Evolutionary conservation across 2,329 filamentous ascomycete genomes (phyloP), one percentile per base, ranked within the genome.

Genomic region (Diaporthe vaccinii): DNA sequence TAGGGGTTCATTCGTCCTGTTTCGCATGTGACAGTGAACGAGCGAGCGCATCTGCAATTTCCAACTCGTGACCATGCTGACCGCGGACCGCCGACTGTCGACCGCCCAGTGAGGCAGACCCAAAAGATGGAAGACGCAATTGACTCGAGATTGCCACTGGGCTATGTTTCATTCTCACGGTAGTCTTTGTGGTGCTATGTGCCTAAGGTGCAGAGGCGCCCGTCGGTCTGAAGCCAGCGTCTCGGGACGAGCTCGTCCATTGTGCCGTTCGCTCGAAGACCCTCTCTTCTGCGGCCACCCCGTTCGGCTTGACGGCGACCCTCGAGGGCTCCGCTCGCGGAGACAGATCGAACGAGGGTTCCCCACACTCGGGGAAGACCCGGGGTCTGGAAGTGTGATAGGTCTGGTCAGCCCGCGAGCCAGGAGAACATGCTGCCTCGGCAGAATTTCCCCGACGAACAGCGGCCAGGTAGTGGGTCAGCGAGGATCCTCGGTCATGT

Each of bases 1-100:
- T 68, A 68, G 65, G 65, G 65, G 65, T 68, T 53, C 65, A 53
- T 39, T 22, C 22, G 15, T 36, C 14, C 15, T n/a, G 49, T 74
- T 62, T 76, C 67, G 65, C 75, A 76, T 76, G 75, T 76, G 72
- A 76, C 74, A 76, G 44, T 15, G 25, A 34, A 17, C 17, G 62
- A 15, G 46, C 62, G 62, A 25, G 44, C 62, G 44, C 62, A 17
- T 53, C 59, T 68, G 34, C 8, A 55, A 41, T 39, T 25, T 55
- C n/a, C 49, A 74, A 41, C 72, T 65, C 57, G 67, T 76, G 75
- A 74, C 59, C 67, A 31, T 62, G 22, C 20, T 57, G 51, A 59
- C 53, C 14, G 46, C 39, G 10, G 41, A 53, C 44, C 4, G 46
- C 44, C n/a, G 44, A 51, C 28, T 62, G 57, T 15, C 53, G 25